Evolutionary conservation across 2,329 filamentous ascomycete genomes (phyloP).

Genomic region (Fusarium denticulatum): DNA sequence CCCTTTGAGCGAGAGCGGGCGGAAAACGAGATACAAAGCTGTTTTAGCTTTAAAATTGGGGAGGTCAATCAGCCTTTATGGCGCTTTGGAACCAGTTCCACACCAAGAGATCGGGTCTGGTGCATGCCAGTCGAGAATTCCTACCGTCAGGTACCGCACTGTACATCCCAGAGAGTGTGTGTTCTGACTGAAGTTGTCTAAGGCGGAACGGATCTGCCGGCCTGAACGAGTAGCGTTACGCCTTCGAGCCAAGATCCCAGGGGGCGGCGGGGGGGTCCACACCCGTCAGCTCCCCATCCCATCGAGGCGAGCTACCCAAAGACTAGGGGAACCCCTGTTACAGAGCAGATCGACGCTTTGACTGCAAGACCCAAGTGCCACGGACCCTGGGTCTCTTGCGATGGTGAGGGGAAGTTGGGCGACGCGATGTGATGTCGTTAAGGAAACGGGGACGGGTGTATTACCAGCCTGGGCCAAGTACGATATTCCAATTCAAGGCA

Average conservation of each 20-base stretch:
- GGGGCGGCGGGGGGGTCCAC: conserved; percentile 14
- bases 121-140: conserved; percentile 9
- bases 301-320: not conserved
- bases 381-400: not conserved
- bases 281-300: conserved; percentile 3
- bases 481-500: not conserved
- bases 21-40: not conserved
- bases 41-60: conserved; percentile 9
- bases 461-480: conserved; percentile 1
- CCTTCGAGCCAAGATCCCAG: conserved; percentile 17
- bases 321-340: not conserved
- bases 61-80: conserved; percentile 40
- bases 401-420: not conserved
- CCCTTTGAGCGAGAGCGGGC: not conserved
- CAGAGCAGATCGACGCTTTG: conserved; percentile 30
- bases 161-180: not conserved
- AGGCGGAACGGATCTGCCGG: conserved; percentile 40
- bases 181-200: conserved; percentile 28
- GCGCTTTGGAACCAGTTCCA: conserved; percentile 18
- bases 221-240: not conserved
- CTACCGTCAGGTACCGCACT: conserved; percentile 20
- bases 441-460: not conserved
- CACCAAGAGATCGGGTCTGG: not conserved
- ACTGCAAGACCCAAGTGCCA: not conserved
- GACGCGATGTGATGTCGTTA: not conserved